Percentiles rank a stretch among this genome's conserved stretches.
Evolutionary conservation across 23 red algal species (phyloP).

Genomic region (Porphyridium purpureum): DNA sequence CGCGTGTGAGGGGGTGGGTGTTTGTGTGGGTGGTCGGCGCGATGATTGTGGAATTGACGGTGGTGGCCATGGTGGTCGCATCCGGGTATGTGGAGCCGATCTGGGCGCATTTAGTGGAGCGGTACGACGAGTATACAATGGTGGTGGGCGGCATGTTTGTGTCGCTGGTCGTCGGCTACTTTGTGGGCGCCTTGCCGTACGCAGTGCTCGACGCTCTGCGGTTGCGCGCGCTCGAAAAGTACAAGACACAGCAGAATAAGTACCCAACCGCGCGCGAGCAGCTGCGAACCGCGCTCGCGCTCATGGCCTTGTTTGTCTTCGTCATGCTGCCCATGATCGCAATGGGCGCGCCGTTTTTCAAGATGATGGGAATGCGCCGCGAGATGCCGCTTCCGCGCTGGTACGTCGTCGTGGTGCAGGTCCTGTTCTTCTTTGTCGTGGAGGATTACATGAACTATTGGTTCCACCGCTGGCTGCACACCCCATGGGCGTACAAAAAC

Average conservation of each 20-base stretch:
- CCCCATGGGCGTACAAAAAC: constrained; percentile 18
- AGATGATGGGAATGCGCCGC: no score
- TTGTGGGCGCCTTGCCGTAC: constrained; percentile 46
- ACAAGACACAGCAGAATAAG: constrained; percentile 44
- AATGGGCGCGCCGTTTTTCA: no score
- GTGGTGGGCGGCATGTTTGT: constrained; percentile 33
- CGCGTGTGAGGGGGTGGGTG: no score
- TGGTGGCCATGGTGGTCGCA: no score
- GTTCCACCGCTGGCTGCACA: constrained; percentile 44
- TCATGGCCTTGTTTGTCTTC: constrained; percentile 6
- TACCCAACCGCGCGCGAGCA: constrained; percentile 2
- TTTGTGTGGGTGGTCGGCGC: no score
- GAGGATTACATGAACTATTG: constrained; percentile 44
- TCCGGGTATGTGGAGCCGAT: no score
- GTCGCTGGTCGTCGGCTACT: constrained; percentile 59
- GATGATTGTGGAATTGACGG: no score
- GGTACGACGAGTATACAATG: no score
- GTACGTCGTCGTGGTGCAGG: not conserved
- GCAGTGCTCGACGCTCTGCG: constrained; percentile 27
- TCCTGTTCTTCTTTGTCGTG: constrained; percentile 14
- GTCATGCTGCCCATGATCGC: constrained; percentile 25
- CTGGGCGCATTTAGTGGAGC: no score
- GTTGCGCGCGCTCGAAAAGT: constrained; percentile 7
- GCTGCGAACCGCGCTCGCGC: not conserved
- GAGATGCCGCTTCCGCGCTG: no score